Percentiles rank a stretch among this genome's conserved stretches.
These are phyloP conservation scores for Pezicula radicicola DNA, from an alignment of 2,329 filamentous ascomycete genomes.

Conservation along the genomic window DNA sequence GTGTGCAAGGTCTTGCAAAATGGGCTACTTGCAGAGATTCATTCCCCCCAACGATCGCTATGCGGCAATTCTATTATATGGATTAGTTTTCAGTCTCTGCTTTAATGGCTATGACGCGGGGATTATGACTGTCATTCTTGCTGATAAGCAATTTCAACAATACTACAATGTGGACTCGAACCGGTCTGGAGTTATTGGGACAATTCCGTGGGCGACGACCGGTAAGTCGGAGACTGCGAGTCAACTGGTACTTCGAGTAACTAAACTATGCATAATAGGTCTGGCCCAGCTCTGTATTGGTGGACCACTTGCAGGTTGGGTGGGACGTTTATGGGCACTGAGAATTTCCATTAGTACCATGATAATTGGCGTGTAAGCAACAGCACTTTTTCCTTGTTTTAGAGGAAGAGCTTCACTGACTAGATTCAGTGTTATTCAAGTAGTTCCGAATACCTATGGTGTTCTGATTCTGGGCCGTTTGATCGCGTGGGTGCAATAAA, in stretches of 20 bases:
- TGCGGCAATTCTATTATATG: conserved; percentile 31
- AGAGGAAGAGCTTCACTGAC: neutral
- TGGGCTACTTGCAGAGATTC: conserved; percentile 31
- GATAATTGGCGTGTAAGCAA: conserved; percentile 33
- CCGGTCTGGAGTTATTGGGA: conserved; percentile 35
- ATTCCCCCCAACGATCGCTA: conserved; percentile 35
- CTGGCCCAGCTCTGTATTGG: conserved; percentile 37
- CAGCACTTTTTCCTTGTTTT: no score
- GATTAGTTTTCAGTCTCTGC: conserved; percentile 36
- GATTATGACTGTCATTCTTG: conserved; percentile 41
- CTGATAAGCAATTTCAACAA: conserved; percentile 36
- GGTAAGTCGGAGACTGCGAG: conserved; percentile 15
- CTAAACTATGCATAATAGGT: conserved; percentile 12
- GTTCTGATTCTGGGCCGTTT: conserved; percentile 38
- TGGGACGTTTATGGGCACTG: conserved; percentile 37
- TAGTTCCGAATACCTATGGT: conserved; percentile 37
- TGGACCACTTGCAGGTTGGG: conserved; percentile 32
- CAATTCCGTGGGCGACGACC: conserved; percentile 39
- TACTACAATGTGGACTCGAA: conserved; percentile 36
- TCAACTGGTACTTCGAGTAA: neutral
- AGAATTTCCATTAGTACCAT: conserved; percentile 35
- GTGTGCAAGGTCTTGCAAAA: conserved; percentile 7
- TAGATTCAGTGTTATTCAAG: conserved; percentile 30
- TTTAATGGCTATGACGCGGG: conserved; percentile 37
- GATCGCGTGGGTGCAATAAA: conserved; percentile 26